phyloP scores from a whole-genome alignment of 371 early-diverging fungal genomes.

The Mucor irregularis region DNA sequence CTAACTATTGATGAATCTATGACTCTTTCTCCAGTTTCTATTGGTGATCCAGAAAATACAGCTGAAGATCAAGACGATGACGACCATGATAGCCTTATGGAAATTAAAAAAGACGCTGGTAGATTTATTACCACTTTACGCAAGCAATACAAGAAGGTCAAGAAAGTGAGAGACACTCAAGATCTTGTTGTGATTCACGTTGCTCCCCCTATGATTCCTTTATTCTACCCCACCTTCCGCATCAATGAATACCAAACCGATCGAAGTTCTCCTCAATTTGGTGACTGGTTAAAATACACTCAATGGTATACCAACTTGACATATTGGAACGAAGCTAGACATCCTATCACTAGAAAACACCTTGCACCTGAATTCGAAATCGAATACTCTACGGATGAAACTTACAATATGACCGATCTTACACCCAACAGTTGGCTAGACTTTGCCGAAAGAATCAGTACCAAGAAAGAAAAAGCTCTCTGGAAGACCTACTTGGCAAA shows the following conservation, averaged over 20 bases:
- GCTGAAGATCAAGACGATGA: conserved; percentile 19
- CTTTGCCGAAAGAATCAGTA: conserved; percentile 33
- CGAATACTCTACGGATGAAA: conserved; percentile 56
- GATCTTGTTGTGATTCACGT: conserved; percentile 56
- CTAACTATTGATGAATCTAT: neutral
- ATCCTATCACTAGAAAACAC: neutral
- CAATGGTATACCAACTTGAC: conserved; percentile 23
- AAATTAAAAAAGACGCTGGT: conserved; percentile 30
- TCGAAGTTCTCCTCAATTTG: conserved; percentile 5
- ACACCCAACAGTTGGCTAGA: conserved; percentile 43
- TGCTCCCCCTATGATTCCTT: conserved; percentile 71
- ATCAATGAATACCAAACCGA: conserved; percentile 53
- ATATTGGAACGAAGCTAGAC: conserved; percentile 13
- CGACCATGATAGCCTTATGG: conserved; percentile 53
- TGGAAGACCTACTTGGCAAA: conserved; percentile 23
- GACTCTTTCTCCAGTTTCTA: no score
- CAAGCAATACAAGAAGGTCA: conserved; percentile 29
- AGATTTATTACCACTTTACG: conserved; percentile 32
- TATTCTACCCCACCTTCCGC: conserved; percentile 68
- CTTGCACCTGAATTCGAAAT: conserved; percentile 34
- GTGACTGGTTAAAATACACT: conserved; percentile 20
- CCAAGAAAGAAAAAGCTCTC: conserved; percentile 8
- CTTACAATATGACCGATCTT: conserved; percentile 63
- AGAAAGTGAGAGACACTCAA: conserved; percentile 31
- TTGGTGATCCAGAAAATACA: conserved; percentile 3